Evolutionary conservation across 805 yeast genomes (phyloP), one percentile per base, ranked within the genome.

Genomic region (Yarrowia yakushimensis): DNA sequence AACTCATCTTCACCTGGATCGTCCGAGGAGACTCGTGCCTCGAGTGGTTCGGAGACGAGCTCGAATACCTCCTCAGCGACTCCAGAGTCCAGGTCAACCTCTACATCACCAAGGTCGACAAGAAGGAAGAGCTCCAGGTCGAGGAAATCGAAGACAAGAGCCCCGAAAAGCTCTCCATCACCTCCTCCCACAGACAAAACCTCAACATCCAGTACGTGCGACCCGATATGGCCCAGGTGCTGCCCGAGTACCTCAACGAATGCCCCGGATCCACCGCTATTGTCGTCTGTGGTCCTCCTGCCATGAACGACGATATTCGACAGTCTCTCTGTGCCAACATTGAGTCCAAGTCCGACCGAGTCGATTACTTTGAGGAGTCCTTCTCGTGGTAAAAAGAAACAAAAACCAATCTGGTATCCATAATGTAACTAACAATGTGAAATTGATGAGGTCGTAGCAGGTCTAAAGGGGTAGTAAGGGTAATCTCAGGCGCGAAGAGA

Each of bases 281-380:
- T 17, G 61, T 55, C 1, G 61, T 55, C 2, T 86, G 91, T 74
- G 91, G 91, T 9, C 88, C 85, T 48, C 79, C 83, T 33, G 57
- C 70, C 3, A 79, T 85, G 79, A 84, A 79, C 67, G 91, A 85
- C 68, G 78, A 74, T 2, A 66, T 85, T 23, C 79, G 93, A 69
- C 69, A 75, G 39, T 70, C 79, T 4, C 79, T 85, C 5, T 76
- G 80, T 0, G 66, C 73, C 10, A 72, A 77, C 45, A 71, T 85
- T 25, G 72, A 72, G 13, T 65, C 72, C 28, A 73, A 78, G 22
- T 71, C 73, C 1, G 76, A 79, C 54, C 75, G 86, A 60, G 79
- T 88, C 18, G 90, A 86, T 63, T 83, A 82, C 69, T 82, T 77
- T 69, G 94, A 88, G 70, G 90, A 87, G 70, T 75, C 85, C 45